Base-by-base conservation (phyloP, 2,329 filamentous ascomycete species). In the Lojkania enalia region DNA sequence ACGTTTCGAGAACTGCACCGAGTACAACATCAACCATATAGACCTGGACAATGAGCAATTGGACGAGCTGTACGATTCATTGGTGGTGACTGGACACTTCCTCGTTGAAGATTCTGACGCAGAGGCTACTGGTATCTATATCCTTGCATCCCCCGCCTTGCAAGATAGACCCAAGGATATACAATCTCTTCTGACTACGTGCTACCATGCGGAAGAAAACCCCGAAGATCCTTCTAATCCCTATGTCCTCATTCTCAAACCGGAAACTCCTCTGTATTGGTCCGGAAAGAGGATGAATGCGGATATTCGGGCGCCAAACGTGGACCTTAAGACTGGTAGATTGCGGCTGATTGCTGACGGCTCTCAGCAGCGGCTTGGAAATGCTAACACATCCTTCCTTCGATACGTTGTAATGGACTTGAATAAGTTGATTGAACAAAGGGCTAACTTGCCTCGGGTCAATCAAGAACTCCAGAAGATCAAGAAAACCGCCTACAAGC, bases 1-100 rank as follows among this genome's bases (percentile, higher is more conserved):
- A 64, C 85, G 92, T 46, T 99, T 99, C 62, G 94, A 99, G 69
- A 97, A 99, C 63, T 88, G 89, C 4, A 95, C 90, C 7, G 94
- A 99, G 69, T 96, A 94, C 70, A 96, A 88, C 67, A 87, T 97
- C 62, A 85, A 87, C 25, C 84, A 87, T 29, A 82, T 90, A 46
- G 75, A 80, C 2, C 80, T 90, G 42, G 75, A 81, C 3, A 78
- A 81, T 6, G 83, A 88, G 21, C 80, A 82, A 49, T 77, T 95
- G 49, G 84, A 85, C 47, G 83, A 87, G 27, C 80, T 99, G 20
- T 87, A 91, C 53, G 88, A 95, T 55, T 83, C 88, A 18, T 78
- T 99, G 6, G 82, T 89, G 11, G 78, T 87, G 31, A 87, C 88
- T 1, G 89, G 88, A 2, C 94, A 99, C 66, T 95, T 97, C 60